Evolutionary conservation across 2,329 filamentous ascomycete species (phyloP), one percentile per base, ranked within the genome.

Genomic region (Neonectria sp.): DNA sequence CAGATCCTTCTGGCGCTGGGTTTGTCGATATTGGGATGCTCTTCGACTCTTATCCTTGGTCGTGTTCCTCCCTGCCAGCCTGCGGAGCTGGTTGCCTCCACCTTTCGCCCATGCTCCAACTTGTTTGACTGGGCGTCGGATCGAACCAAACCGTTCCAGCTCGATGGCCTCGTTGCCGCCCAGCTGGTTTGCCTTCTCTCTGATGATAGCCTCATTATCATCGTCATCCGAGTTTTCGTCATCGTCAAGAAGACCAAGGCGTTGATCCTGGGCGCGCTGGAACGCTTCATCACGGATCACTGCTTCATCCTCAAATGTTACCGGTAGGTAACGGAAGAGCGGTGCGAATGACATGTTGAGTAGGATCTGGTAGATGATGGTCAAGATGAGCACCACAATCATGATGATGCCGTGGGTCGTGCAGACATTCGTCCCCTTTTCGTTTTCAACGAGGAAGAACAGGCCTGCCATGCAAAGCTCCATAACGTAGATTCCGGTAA

Each of bases 261-360:
- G 91, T 25, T 85, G 86, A 64, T 91, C 90, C 78, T 97, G 94
- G 4, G 91, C 92, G 53, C 92, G 87, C 73, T 94, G 92, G 77
- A 98, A 99, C 45, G 93, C 93, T 76, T 95, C 90, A 73, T 99
- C 96, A 7, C 95, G 91, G n/a, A 93, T 84, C 1, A 96, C 93
- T 3, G 96, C 96, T 77, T 98, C 95, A 70, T 98, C 96, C 79
- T 99, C 96, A 62, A 98, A 90, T 0, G 95, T 98, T 70, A 98
- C 97, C 0, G 96, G 96, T 4, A 99, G 84, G 76, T 97, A 97
- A 45, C 92, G 90, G 78, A 97, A 91, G 11, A 99, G 86, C 3
- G 96, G 95, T 0, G 89, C 89, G 73, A 99, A 98, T 0, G 95
- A 93, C 60, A 86, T 84, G 79, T 97, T 97, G 58, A 98, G 86